Evolutionary conservation across 768 basidiomycete species (phyloP).

Genomic region (Symmetrospora coprosmae): DNA sequence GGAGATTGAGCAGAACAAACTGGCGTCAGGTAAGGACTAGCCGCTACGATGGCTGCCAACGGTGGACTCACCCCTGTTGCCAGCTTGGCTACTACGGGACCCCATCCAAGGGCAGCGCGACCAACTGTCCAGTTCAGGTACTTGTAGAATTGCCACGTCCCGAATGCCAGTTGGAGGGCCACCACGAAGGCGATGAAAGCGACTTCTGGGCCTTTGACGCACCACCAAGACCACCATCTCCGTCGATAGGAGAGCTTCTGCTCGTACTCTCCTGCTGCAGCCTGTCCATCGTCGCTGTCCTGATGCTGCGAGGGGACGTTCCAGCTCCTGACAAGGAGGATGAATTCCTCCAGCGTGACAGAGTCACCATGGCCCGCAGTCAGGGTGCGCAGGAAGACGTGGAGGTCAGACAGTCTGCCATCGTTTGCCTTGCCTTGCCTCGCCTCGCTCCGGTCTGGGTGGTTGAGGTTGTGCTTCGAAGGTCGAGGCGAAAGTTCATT

Average conservation of each 20-base stretch:
- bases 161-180: background rate
- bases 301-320: conserved; percentile 2
- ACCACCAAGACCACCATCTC: conserved; percentile 9
- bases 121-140: background rate
- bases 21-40: too few species aligned
- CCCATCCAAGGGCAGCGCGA: conserved; percentile 2
- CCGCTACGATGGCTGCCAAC: too few species aligned
- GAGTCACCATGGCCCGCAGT: background rate
- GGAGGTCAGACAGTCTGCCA: background rate
- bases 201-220: conserved; percentile 13
- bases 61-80: conserved; percentile 4
- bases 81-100: conserved; percentile 5
- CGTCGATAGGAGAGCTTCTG: background rate
- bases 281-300: background rate
- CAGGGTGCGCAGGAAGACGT: background rate
- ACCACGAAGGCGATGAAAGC: conserved; percentile 5
- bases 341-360: background rate
- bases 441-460: background rate
- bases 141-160: conserved; percentile 6
- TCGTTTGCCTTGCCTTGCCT: too few species aligned
- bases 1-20: too few species aligned
- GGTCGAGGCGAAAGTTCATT: conserved; percentile 1
- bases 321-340: background rate
- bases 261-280: conserved; percentile 12
- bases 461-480: background rate